Conservation (phyloP, 257 asterid species). For the Jasminum sambac region DNA sequence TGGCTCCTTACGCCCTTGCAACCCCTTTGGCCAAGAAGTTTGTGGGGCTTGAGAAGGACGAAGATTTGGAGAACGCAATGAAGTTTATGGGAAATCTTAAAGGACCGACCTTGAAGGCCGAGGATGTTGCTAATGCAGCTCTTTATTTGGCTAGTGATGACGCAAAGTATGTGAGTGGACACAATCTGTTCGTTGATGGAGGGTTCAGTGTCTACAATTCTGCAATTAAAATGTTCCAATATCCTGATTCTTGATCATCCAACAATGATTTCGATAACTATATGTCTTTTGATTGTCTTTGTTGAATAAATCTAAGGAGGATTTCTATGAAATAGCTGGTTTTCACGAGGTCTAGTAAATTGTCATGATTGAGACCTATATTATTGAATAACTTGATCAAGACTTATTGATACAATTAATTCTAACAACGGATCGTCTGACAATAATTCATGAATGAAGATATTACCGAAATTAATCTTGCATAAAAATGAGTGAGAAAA, state of each 20-base stretch:
- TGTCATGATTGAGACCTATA: no score
- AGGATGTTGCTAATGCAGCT: slow-evolving; percentile 54
- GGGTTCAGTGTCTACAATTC: slow-evolving; percentile 43
- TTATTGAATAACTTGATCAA: no score
- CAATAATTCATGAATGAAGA: no score
- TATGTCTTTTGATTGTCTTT: background rate
- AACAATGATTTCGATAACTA: background rate
- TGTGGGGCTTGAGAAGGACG: slow-evolving; percentile 31
- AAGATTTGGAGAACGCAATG: slow-evolving; percentile 28
- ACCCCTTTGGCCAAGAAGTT: slow-evolving; percentile 38
- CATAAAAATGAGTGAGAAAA: no score
- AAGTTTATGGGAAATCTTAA: slow-evolving; percentile 32
- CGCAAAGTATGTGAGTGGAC: slow-evolving; percentile 56
- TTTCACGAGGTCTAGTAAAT: no score
- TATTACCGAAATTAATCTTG: no score
- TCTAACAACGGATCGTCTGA: no score
- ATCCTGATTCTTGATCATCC: slow-evolving; percentile 29
- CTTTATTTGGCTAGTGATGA: slow-evolving; percentile 58
- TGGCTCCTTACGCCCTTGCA: slow-evolving; percentile 43
- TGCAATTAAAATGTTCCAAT: slow-evolving; percentile 23
- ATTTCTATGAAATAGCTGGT: background rate
- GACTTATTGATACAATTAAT: no score
- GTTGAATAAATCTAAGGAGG: background rate
- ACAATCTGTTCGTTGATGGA: slow-evolving; percentile 56
- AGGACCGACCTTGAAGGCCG: slow-evolving; percentile 35